Evolutionary conservation across 192 early-diverging fungal species (phyloP).

Genomic region (Polychytrium aggregatum): DNA sequence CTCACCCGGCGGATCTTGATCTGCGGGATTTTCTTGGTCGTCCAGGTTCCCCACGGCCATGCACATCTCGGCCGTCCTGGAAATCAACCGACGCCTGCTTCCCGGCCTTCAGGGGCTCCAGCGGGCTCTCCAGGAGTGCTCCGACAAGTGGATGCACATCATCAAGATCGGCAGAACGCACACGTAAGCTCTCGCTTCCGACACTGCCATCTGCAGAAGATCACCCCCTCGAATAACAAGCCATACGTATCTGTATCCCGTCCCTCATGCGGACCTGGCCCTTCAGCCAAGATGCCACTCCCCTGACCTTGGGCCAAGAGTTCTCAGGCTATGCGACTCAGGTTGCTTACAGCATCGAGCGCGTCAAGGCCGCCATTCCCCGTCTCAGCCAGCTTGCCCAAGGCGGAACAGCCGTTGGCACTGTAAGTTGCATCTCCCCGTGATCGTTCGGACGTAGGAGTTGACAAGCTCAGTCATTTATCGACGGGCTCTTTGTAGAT

Average conservation of each 20-base stretch:
- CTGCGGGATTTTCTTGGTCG: too few species aligned
- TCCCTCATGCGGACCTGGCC: too few species aligned
- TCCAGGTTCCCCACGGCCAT: slow-evolving; percentile 96
- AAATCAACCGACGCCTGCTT: slow-evolving; percentile 66
- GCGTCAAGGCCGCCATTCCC: slow-evolving; percentile 71
- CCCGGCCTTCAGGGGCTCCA: slow-evolving; percentile 75
- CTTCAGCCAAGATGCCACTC: slow-evolving; percentile 98
- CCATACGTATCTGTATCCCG: too few species aligned
- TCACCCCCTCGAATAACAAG: too few species aligned
- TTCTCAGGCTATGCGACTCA: slow-evolving; percentile 89
- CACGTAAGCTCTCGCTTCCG: too few species aligned
- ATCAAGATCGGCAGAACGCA: slow-evolving; percentile 99
- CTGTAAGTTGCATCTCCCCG: too few species aligned
- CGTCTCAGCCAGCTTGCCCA: slow-evolving; percentile 89
- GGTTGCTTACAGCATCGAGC: slow-evolving; percentile 77
- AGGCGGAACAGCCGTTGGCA: slow-evolving; percentile 94
- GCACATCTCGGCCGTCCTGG: slow-evolving; percentile 86
- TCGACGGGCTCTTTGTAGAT: too few species aligned
- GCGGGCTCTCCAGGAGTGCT: slow-evolving; percentile 70
- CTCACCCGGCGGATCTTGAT: too few species aligned
- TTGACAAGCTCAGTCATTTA: too few species aligned
- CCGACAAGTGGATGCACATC: slow-evolving; percentile 65
- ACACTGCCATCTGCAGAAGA: too few species aligned
- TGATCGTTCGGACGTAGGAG: too few species aligned
- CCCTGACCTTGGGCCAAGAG: slow-evolving; percentile 95